These are phyloP conservation scores for Tylopilus rubrobrunneus DNA, from an alignment of 768 basidiomycete genomes.

Conservation along the genomic window DNA sequence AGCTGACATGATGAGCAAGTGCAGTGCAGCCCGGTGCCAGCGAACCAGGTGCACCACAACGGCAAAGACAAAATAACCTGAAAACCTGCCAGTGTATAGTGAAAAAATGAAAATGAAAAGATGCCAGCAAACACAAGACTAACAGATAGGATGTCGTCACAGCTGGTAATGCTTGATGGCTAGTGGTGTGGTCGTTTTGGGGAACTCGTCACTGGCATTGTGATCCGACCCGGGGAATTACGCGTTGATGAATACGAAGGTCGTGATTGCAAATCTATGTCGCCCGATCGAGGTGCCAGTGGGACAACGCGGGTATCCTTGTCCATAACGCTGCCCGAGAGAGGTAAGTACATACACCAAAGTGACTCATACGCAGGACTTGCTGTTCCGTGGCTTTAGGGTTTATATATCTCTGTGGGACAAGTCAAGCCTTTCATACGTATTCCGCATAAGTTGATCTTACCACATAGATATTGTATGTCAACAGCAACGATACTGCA, in stretches of 20 bases:
- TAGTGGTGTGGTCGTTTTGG: conserved; percentile 25
- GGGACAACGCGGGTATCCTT: conserved; percentile 31
- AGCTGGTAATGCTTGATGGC: no score
- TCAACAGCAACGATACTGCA: conserved; percentile 79
- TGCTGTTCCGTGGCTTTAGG: conserved; percentile 73
- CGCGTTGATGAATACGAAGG: conserved; percentile 33
- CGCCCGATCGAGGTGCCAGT: conserved; percentile 26
- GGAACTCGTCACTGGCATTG: conserved; percentile 20
- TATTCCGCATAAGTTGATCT: not conserved
- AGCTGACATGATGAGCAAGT: not conserved
- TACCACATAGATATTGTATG: conserved; percentile 84
- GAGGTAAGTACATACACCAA: conserved; percentile 41
- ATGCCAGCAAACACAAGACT: no score
- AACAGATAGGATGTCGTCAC: no score
- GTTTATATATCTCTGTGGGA: conserved; percentile 69
- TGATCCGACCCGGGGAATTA: conserved; percentile 30
- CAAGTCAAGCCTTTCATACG: not conserved
- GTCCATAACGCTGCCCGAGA: conserved; percentile 23
- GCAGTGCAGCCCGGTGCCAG: no score
- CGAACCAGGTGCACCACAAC: no score
- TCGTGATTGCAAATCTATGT: conserved; percentile 25
- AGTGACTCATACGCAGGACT: conserved; percentile 65
- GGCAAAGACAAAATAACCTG: no score
- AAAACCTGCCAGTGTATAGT: no score
- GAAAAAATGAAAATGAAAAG: no score